Percentiles rank a stretch among this genome's conserved stretches.
Conservation (phyloP, 495 filamentous ascomycete genomes). For the Neurospora intermedia region DNA sequence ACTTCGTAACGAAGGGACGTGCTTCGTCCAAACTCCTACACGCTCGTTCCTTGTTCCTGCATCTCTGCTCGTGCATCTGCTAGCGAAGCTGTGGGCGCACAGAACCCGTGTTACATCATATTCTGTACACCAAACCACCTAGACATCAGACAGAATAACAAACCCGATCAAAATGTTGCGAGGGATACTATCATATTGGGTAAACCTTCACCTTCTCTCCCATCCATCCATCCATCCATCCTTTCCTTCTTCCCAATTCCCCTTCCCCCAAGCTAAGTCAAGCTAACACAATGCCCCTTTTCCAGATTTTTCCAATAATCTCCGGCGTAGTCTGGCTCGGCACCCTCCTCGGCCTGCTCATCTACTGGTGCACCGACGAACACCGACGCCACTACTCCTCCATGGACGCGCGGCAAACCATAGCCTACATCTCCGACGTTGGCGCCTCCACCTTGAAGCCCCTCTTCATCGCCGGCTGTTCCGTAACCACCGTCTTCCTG, state of each 20-base stretch:
- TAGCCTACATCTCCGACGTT: conserved; percentile 84
- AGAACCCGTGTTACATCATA: not conserved
- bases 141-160: not conserved
- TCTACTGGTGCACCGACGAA: conserved; percentile 52
- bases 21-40: not conserved
- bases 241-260: not conserved
- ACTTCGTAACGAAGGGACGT: not conserved
- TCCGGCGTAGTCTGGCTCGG: conserved; percentile 73
- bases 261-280: not conserved
- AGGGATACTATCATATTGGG: conserved; percentile 41
- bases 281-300: conserved; percentile 26
- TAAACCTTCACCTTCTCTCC: conserved; percentile 11
- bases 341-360: conserved; percentile 39
- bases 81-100: not conserved
- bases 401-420: conserved; percentile 53
- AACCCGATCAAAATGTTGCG: conserved; percentile 14
- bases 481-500: conserved; percentile 71
- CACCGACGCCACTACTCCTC: conserved; percentile 51
- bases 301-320: conserved; percentile 72
- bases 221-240: too few species aligned
- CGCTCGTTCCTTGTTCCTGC: not conserved
- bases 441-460: conserved; percentile 62
- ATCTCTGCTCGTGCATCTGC: not conserved
- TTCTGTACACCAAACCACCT: not conserved
- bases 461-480: conserved; percentile 73